A percentile compares a stretch with the other conserved stretches of the same genome.
Conservation (phyloP, 2,329 filamentous ascomycete species). For the Macrophomina phaseolina region DNA sequence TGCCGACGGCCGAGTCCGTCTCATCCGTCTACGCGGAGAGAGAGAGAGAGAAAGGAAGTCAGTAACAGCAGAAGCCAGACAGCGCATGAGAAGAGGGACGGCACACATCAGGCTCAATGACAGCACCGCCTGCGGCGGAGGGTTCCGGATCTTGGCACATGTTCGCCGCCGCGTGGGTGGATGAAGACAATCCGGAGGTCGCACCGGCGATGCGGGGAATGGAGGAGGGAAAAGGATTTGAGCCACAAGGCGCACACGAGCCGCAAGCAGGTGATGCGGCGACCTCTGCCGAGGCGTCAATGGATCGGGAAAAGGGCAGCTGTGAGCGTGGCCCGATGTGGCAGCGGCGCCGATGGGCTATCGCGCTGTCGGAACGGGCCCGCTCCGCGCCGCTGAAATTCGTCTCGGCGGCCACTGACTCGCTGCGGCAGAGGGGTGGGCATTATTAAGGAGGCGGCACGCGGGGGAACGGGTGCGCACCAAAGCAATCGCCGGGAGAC, state of each 20-base stretch:
- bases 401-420: neutral
- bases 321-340: neutral
- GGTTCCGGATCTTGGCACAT: conserved; percentile 5
- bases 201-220: neutral
- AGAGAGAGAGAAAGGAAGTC: neutral
- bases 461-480: neutral
- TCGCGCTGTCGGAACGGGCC: neutral
- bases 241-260: neutral
- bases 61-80: neutral
- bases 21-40: conserved; percentile 1
- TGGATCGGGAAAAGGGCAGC: neutral
- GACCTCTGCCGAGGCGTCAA: neutral
- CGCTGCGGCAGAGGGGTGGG: neutral
- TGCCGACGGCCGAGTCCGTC: conserved; percentile 16
- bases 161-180: neutral
- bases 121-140: neutral
- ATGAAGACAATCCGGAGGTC: conserved; percentile 5
- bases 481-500: neutral
- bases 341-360: neutral
- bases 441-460: neutral
- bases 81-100: neutral
- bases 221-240: neutral
- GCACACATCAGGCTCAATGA: conserved; percentile 11
- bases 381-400: neutral
- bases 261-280: neutral